Percentiles rank a stretch among this genome's conserved stretches.
Evolutionary conservation across 306 rosid genomes (phyloP).

Genomic region (Quercus agrifolia): DNA sequence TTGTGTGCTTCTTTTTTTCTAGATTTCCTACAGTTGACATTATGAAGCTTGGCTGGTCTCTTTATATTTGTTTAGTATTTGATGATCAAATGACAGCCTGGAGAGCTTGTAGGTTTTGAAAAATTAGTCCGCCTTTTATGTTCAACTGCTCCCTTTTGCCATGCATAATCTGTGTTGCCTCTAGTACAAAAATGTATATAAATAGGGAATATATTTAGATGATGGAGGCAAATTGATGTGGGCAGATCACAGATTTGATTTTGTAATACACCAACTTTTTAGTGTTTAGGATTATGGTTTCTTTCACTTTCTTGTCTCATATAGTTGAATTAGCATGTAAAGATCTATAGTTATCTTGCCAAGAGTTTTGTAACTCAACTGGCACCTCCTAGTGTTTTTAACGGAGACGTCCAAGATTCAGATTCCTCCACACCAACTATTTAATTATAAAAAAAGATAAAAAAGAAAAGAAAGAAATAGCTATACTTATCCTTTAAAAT

Average conservation of each 20-base stretch:
- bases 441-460: no score
- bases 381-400: no score
- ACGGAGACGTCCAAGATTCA: no score
- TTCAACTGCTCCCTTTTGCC: not conserved
- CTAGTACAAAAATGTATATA: not conserved
- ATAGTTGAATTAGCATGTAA: not conserved
- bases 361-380: no score
- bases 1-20: not conserved
- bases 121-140: not conserved
- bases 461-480: no score
- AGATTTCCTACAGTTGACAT: not conserved
- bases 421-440: no score
- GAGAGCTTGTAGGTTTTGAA: not conserved
- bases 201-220: not conserved
- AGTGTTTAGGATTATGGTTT: not conserved
- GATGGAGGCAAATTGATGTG: not conserved
- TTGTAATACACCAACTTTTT: not conserved
- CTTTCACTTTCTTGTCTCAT: not conserved
- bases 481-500: not conserved
- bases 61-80: not conserved
- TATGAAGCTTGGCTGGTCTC: not conserved
- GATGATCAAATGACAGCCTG: not conserved
- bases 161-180: not conserved
- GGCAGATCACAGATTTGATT: not conserved
- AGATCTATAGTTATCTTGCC: not conserved